These are phyloP conservation scores for Apocynum venetum DNA, from an alignment of 257 asterid genomes.

Conservation along the genomic window DNA sequence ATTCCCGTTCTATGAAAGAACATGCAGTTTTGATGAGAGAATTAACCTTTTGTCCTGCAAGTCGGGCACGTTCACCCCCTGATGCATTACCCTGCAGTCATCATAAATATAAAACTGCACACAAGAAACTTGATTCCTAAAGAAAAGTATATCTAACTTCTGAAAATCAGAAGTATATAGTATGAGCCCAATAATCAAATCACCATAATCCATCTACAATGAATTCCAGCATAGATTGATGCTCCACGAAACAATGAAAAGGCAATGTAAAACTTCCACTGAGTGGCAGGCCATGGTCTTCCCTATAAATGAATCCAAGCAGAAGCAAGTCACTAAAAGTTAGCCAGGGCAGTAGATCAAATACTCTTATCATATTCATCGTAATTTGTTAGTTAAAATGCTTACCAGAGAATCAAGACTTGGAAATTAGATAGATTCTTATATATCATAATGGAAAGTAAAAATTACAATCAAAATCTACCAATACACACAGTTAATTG, in stretches of 20 bases:
- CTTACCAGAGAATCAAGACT: not conserved
- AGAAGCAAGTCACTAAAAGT: slow-evolving; percentile 15
- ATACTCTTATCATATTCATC: not conserved
- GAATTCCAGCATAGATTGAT: slow-evolving; percentile 86
- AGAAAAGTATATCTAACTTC: slow-evolving; percentile 3
- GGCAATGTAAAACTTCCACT: slow-evolving; percentile 91
- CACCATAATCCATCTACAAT: slow-evolving; percentile 86
- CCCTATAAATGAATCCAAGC: slow-evolving; percentile 46
- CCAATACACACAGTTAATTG: not conserved
- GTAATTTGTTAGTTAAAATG: not conserved
- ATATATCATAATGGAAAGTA: not conserved
- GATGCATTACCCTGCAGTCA: slow-evolving; percentile 87
- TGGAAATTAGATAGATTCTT: not conserved
- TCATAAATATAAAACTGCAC: slow-evolving; percentile 5
- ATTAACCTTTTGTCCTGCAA: slow-evolving; percentile 65
- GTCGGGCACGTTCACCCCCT: slow-evolving; percentile 89
- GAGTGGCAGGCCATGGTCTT: slow-evolving; percentile 79
- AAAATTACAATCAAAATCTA: not conserved
- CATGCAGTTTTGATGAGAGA: slow-evolving; percentile 57
- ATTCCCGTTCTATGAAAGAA: slow-evolving; percentile 55
- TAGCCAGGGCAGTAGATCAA: not conserved
- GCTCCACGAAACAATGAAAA: slow-evolving; percentile 92
- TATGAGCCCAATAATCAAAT: slow-evolving; percentile 13
- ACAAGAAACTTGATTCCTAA: not conserved
- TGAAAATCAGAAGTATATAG: slow-evolving; percentile 2